Evolutionary conservation across 805 yeast genomes (phyloP).

Genomic region (Candida koratica): DNA sequence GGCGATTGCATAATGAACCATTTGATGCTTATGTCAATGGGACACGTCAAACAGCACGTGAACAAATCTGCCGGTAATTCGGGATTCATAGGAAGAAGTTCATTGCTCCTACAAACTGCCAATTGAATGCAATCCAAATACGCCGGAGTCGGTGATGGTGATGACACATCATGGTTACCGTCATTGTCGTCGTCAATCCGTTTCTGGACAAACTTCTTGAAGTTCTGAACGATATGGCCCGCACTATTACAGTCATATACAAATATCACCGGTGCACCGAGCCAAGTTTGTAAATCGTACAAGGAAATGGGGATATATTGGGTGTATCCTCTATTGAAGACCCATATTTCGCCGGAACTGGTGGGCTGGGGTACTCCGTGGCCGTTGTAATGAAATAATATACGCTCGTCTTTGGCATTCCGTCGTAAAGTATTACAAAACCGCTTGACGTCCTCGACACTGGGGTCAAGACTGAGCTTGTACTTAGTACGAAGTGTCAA

Average conservation of each 20-base stretch:
- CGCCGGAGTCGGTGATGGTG: conserved; percentile 61
- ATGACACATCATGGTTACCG: conserved; percentile 45
- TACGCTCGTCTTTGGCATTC: conserved; percentile 89
- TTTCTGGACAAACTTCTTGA: conserved; percentile 84
- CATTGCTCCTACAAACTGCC: conserved; percentile 88
- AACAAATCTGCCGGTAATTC: conserved; percentile 93
- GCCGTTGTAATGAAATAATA: conserved; percentile 92
- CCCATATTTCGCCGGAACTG: conserved; percentile 96
- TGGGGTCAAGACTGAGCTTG: conserved; percentile 89
- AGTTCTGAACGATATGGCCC: conserved; percentile 86
- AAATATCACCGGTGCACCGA: conserved; percentile 95
- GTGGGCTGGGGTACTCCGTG: conserved; percentile 99
- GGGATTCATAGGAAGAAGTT: conserved; percentile 86
- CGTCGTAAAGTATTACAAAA: conserved; percentile 85
- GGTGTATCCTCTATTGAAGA: conserved; percentile 92
- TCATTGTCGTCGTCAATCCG: conserved; percentile 83
- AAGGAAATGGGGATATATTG: conserved; percentile 95
- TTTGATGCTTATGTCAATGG: conserved; percentile 87
- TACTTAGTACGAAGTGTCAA: conserved; percentile 82
- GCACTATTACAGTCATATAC: conserved; percentile 95
- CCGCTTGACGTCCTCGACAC: conserved; percentile 91
- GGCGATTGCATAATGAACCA: conserved; percentile 89
- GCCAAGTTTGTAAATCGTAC: conserved; percentile 94
- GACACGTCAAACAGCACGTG: conserved; percentile 92
- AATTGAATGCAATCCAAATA: conserved; percentile 86